phyloP scores from a whole-genome alignment of 2,329 filamentous ascomycete genomes.

The Fonsecaea pedrosoi region DNA sequence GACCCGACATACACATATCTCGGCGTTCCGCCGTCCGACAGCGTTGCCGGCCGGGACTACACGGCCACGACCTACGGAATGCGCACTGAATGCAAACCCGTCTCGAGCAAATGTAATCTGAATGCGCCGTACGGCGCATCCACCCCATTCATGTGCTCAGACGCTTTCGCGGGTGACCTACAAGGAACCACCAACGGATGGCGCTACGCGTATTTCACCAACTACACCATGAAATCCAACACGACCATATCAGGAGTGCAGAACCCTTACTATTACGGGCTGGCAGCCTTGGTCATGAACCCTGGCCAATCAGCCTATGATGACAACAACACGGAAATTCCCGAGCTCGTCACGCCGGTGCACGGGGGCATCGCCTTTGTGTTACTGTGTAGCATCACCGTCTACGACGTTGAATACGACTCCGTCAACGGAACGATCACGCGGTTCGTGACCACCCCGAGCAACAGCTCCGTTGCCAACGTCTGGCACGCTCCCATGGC shows the following conservation, averaged over 20 bases:
- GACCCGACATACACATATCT: conserved; percentile 30
- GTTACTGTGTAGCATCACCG: conserved; percentile 37
- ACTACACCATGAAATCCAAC: conserved; percentile 2
- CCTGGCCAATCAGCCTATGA: background rate
- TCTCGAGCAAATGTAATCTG: conserved; percentile 36
- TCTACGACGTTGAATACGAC: conserved; percentile 40
- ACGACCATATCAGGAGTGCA: background rate
- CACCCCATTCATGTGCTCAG: conserved; percentile 23
- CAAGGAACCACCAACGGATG: conserved; percentile 8
- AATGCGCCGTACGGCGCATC: conserved; percentile 16
- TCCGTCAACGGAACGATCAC: conserved; percentile 31
- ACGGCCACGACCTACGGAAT: conserved; percentile 36
- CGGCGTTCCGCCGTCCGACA: conserved; percentile 16
- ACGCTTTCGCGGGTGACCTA: conserved; percentile 18
- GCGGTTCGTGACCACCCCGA: conserved; percentile 11
- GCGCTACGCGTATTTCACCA: background rate
- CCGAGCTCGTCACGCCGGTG: conserved; percentile 18
- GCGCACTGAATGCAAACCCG: conserved; percentile 34
- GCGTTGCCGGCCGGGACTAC: conserved; percentile 31
- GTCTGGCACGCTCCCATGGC: background rate
- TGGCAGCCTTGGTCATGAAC: conserved; percentile 4
- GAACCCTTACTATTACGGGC: conserved; percentile 2
- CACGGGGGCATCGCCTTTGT: conserved; percentile 26
- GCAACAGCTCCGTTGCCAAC: conserved; percentile 17
- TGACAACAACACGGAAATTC: conserved; percentile 4